Evolutionary conservation across 768 basidiomycete genomes (phyloP).

Genomic region (Tricholoma saponaceum): DNA sequence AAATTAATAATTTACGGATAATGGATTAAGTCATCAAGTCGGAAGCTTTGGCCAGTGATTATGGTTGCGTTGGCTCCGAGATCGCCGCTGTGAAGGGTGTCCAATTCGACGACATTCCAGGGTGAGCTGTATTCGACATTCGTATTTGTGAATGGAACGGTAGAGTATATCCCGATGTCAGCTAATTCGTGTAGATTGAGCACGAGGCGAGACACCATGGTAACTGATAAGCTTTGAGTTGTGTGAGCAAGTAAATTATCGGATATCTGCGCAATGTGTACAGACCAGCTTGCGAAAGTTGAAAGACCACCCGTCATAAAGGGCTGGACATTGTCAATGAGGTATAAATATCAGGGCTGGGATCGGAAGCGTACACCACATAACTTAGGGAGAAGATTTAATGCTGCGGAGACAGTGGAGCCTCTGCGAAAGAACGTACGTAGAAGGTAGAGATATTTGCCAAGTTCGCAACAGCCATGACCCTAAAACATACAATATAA

Average conservation of each 20-base stretch:
- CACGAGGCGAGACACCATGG: constrained; percentile 53
- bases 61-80: neutral
- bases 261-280: neutral
- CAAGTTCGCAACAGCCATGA: constrained; percentile 48
- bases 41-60: neutral
- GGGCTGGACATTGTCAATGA: constrained; percentile 25
- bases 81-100: constrained; percentile 21
- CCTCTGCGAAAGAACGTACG: constrained; percentile 15
- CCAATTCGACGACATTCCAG: constrained; percentile 18
- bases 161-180: constrained; percentile 29
- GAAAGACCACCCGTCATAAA: constrained; percentile 44
- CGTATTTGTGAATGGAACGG: constrained; percentile 15
- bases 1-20: neutral
- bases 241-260: neutral
- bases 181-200: constrained; percentile 48
- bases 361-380: constrained; percentile 18
- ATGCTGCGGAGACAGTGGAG: neutral
- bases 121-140: constrained; percentile 14
- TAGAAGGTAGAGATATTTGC: constrained; percentile 40
- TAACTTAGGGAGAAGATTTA: constrained; percentile 15
- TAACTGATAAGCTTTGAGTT: constrained; percentile 40
- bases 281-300: constrained; percentile 46
- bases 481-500: constrained; percentile 23
- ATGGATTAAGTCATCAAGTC: neutral
- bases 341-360: neutral